phyloP scores from a whole-genome alignment of 2,329 filamentous ascomycete genomes.

The Dryadomyces quercivorus region DNA sequence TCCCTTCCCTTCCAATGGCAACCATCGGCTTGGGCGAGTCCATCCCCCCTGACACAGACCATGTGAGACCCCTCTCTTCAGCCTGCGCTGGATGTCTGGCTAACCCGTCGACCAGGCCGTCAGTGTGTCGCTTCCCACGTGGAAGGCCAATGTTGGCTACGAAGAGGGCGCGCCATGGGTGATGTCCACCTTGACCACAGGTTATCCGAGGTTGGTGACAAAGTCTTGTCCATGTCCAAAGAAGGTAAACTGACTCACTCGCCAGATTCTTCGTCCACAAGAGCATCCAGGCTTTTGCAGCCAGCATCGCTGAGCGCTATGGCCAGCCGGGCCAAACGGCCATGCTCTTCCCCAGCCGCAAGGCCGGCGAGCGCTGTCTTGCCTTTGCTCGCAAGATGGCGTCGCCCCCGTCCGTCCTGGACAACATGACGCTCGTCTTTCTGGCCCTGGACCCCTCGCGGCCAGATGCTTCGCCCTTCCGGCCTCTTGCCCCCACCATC shows the following conservation, averaged over 20 bases:
- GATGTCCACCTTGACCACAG: constrained; percentile 70
- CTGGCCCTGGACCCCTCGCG: constrained; percentile 49
- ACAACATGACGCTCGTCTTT: constrained; percentile 44
- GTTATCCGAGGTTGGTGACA: constrained; percentile 61
- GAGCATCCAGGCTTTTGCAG: constrained; percentile 61
- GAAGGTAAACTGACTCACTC: not conserved
- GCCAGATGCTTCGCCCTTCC: constrained; percentile 36
- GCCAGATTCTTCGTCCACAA: constrained; percentile 82
- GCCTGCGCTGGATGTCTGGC: not conserved
- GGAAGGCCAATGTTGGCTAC: constrained; percentile 82
- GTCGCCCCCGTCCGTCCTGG: constrained; percentile 30
- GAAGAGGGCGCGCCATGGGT: constrained; percentile 89
- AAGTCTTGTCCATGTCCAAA: not conserved
- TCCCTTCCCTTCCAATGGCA: not conserved
- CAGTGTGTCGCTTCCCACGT: constrained; percentile 90
- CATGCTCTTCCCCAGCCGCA: constrained; percentile 69
- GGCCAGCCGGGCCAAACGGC: constrained; percentile 53
- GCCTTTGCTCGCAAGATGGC: constrained; percentile 57
- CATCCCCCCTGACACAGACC: constrained; percentile 65
- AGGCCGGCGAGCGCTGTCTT: constrained; percentile 58
- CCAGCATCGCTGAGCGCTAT: constrained; percentile 52
- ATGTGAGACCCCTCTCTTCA: constrained; percentile 41
- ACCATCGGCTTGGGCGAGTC: constrained; percentile 47
- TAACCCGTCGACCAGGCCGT: constrained; percentile 52
- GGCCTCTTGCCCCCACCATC: constrained; percentile 44